Conservation (phyloP, 2,329 filamentous ascomycete genomes). For the Volutella citrinella region DNA sequence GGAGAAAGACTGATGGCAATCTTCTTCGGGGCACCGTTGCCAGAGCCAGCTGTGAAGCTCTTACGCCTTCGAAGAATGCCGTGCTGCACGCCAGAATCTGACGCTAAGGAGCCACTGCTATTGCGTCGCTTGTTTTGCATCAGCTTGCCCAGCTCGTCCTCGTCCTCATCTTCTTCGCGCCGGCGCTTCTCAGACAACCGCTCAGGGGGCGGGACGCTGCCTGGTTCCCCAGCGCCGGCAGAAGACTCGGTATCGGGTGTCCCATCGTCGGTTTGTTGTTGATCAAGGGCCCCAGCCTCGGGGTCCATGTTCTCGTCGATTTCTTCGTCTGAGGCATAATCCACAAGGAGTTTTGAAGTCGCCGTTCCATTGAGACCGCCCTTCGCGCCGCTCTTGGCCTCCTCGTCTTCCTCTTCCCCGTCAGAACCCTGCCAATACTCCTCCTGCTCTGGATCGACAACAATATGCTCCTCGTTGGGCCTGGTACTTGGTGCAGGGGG, state of each 20-base stretch:
- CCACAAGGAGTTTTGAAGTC: conserved; percentile 73
- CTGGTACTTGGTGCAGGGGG: no score
- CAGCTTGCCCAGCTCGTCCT: conserved; percentile 86
- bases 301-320: conserved; percentile 55
- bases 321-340: conserved; percentile 93
- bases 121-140: conserved; percentile 63
- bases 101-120: conserved; percentile 49
- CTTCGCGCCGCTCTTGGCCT: conserved; percentile 32
- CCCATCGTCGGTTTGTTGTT: conserved; percentile 28
- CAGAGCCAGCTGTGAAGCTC: conserved; percentile 41
- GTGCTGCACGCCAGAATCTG: conserved; percentile 33
- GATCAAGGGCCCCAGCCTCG: conserved; percentile 33
- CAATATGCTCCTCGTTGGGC: conserved; percentile 60
- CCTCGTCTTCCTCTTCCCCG: conserved; percentile 71
- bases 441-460: conserved; percentile 78
- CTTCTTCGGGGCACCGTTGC: conserved; percentile 45
- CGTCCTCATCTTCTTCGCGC: conserved; percentile 85
- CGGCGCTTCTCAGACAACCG: conserved; percentile 84
- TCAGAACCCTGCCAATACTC: conserved; percentile 93
- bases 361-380: conserved; percentile 57
- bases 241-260: conserved; percentile 33
- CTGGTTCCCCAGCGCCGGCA: conserved; percentile 20
- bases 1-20: conserved; percentile 58
- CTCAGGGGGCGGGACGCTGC: conserved; percentile 62
- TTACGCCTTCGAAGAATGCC: conserved; percentile 31